Evolutionary conservation across 495 filamentous ascomycete species (phyloP), one percentile per base, ranked within the genome.

Genomic region (Penicillium bialowiezense): DNA sequence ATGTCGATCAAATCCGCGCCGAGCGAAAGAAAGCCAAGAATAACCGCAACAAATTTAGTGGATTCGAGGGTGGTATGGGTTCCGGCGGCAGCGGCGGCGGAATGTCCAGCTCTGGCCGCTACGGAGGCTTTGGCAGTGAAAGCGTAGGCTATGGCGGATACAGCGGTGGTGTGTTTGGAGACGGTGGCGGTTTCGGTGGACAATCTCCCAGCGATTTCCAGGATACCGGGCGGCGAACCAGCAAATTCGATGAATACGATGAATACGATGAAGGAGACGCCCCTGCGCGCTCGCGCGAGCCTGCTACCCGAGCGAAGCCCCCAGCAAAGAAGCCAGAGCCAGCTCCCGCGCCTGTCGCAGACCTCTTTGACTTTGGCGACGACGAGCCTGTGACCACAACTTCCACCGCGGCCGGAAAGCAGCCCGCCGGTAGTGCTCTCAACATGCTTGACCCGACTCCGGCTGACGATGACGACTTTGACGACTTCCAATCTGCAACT

Each of bases 211-310:
- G 45, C 26, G 88, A 88, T 35, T 95, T 88, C 64, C 80, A 84
- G 19, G 86, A 88, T 51, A 72, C 76, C 23, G 75, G 81, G 21
- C 68, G 80, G 55, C 70, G 76, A 31, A 70, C 75, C 14, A 92
- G 95, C 51, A 84, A 83, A 44, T 98, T 96, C 54, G 91, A 97
- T 44, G 93, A 97, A 68, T 98, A 98, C 59, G 90, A 98, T 60
- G 93, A 98, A 67, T 89, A 86, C 54, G 91, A 97, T 50, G 92
- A 96, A 50, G 90, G 76, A 19, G 85, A 78, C 46, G 71, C 65
- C 55, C 62, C 70, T 58, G 71, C 60, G 41, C 71, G 55, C 28
- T 76, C 77, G 53, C 77, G 78, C 48, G 53, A 70, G 33, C 40
- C 76, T 39, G 57, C 73, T 50, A 54, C 74, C 9, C 64, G 54